These are phyloP conservation scores for Metschnikowia lachancei DNA, from an alignment of 805 yeast species.

Conservation along the genomic window DNA sequence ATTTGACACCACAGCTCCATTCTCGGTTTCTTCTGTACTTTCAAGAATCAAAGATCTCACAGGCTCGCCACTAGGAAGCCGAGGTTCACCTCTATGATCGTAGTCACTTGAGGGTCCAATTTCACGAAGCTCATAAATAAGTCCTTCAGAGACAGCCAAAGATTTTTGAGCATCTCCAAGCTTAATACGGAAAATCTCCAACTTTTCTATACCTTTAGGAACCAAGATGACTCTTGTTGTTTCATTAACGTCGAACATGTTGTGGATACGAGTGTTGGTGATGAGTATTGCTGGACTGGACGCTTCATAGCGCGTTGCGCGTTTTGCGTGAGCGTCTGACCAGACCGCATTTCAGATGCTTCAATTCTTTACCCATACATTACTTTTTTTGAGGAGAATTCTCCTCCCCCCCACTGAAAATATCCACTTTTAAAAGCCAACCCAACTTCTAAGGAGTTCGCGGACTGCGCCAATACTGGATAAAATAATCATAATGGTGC, in stretches of 20 bases:
- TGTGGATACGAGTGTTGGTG: background rate
- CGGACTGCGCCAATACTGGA: slow-evolving; percentile 51
- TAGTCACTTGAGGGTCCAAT: slow-evolving; percentile 15
- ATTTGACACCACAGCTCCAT: slow-evolving; percentile 13
- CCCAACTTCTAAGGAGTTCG: slow-evolving; percentile 45
- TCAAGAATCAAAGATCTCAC: slow-evolving; percentile 19
- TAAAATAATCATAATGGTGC: slow-evolving; percentile 68
- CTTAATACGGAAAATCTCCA: slow-evolving; percentile 5
- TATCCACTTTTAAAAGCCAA: slow-evolving; percentile 30
- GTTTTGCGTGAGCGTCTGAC: background rate
- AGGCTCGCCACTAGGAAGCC: slow-evolving; percentile 19
- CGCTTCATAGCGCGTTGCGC: background rate
- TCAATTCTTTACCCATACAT: background rate
- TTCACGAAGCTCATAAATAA: slow-evolving; percentile 18
- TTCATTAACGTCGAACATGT: slow-evolving; percentile 5
- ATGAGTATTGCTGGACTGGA: background rate
- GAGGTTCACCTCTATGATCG: slow-evolving; percentile 17
- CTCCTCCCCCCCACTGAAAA: too few species aligned
- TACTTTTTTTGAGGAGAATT: too few species aligned
- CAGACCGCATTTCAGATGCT: background rate
- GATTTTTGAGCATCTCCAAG: slow-evolving; percentile 5
- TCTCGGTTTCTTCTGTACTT: background rate
- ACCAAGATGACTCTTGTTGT: slow-evolving; percentile 14
- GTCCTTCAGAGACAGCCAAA: slow-evolving; percentile 9
- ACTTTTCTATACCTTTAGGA: slow-evolving; percentile 7